Percentiles rank a stretch among this genome's conserved stretches.
These are phyloP conservation scores for Lodderomyces oxycetoniae DNA, from an alignment of 1,139 yeast genomes.

Conservation along the genomic window DNA sequence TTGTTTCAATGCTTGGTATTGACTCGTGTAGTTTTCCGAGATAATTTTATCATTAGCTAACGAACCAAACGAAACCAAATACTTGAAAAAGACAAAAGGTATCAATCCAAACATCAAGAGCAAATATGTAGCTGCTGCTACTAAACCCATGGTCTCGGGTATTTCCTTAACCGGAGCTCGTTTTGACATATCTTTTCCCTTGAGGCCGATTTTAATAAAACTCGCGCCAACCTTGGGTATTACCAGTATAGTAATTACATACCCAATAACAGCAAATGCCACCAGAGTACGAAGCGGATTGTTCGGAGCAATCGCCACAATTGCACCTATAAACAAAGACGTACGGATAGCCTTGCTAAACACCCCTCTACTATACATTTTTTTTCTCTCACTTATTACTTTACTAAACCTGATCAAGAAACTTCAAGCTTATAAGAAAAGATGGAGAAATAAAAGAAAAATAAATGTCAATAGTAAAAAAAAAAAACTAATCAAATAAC, in stretches of 20 bases:
- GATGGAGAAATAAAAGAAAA: too few relatives aligned
- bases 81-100: constrained; percentile 84
- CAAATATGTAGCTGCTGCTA: constrained; percentile 75
- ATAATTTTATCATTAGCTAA: constrained; percentile 33
- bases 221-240: constrained; percentile 65
- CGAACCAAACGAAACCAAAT: constrained; percentile 51
- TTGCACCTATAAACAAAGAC: constrained; percentile 18
- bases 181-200: constrained; percentile 81
- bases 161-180: constrained; percentile 52
- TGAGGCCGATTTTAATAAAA: constrained; percentile 73
- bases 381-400: too few relatives aligned
- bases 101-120: constrained; percentile 79
- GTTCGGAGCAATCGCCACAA: constrained; percentile 23
- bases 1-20: constrained; percentile 29
- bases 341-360: too few relatives aligned
- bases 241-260: constrained; percentile 48
- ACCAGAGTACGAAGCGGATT: constrained; percentile 46
- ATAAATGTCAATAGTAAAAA: too few relatives aligned
- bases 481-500: too few relatives aligned
- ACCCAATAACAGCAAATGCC: constrained; percentile 69
- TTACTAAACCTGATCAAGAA: constrained; percentile 1
- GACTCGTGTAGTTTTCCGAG: constrained; percentile 31
- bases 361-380: too few relatives aligned
- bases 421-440: too few relatives aligned
- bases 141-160: constrained; percentile 90